phyloP scores from a whole-genome alignment of 2,329 filamentous ascomycete genomes.

The Nothopassalora personata region DNA sequence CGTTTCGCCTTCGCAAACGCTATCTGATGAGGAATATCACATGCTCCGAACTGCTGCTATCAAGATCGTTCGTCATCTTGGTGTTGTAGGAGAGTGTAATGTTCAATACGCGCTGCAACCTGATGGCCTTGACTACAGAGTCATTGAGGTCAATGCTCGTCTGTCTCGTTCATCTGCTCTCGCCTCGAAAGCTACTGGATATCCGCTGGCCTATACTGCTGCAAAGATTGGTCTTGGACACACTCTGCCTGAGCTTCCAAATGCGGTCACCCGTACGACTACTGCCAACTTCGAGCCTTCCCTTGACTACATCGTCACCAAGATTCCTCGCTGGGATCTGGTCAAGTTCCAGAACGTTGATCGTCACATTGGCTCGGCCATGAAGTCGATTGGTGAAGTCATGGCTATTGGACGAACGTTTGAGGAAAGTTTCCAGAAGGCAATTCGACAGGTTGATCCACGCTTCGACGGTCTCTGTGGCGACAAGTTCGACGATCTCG shows the following conservation, averaged over 20 bases:
- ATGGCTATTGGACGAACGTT: slow-evolving; percentile 99
- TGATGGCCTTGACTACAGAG: slow-evolving; percentile 93
- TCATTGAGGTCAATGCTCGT: slow-evolving; percentile 98
- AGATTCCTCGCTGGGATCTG: slow-evolving; percentile 97
- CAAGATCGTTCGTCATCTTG: slow-evolving; percentile 95
- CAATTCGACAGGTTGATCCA: slow-evolving; percentile 93
- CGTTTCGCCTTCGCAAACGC: slow-evolving; percentile 90
- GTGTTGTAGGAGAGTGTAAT: slow-evolving; percentile 97
- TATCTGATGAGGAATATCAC: slow-evolving; percentile 98
- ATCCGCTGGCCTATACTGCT: slow-evolving; percentile 93
- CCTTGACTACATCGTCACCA: slow-evolving; percentile 95
- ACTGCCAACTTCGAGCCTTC: slow-evolving; percentile 98
- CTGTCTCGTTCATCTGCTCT: slow-evolving; percentile 94
- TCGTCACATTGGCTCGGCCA: slow-evolving; percentile 91
- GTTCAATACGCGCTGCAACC: slow-evolving; percentile 96
- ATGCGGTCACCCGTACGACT: slow-evolving; percentile 96
- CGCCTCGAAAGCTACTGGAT: slow-evolving; percentile 96
- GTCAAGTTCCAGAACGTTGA: slow-evolving; percentile 99
- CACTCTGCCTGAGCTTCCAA: slow-evolving; percentile 89
- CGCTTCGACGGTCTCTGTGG: slow-evolving; percentile 89
- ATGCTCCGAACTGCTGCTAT: slow-evolving; percentile 97
- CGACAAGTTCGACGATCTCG: slow-evolving; percentile 87
- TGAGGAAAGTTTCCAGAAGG: slow-evolving; percentile 98
- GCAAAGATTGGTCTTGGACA: slow-evolving; percentile 97
- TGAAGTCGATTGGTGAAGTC: slow-evolving; percentile 99